A percentile compares a stretch with the other conserved stretches of the same genome.
Evolutionary conservation across 495 filamentous ascomycete species (phyloP).

Genomic region (Platismatia glauca): DNA sequence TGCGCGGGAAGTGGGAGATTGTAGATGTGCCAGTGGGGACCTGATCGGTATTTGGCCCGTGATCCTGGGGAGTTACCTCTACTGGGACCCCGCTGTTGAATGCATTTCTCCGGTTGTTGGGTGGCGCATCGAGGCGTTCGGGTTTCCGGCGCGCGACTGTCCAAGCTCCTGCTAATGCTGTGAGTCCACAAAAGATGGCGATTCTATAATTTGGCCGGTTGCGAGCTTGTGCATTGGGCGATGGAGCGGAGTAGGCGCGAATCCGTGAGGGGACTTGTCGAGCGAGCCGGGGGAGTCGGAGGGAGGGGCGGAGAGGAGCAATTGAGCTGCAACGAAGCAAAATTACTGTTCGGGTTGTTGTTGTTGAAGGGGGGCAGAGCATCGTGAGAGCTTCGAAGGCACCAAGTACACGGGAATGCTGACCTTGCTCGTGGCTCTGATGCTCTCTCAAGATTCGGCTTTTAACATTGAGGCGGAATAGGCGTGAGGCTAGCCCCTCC

Average conservation of each 20-base stretch:
- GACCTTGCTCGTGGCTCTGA: not conserved
- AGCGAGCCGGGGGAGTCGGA: not conserved
- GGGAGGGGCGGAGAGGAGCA: not conserved
- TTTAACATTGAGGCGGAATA: not conserved
- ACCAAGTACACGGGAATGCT: not conserved
- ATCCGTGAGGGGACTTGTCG: constrained; percentile 9
- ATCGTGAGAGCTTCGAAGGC: not conserved
- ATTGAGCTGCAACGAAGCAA: not conserved
- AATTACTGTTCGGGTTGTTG: not conserved
- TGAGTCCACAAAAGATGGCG: constrained; percentile 5
- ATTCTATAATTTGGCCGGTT: constrained; percentile 6
- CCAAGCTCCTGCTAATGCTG: constrained; percentile 6
- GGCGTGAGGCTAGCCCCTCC: not conserved
- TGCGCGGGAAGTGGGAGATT: constrained; percentile 71
- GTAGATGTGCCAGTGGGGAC: constrained; percentile 75
- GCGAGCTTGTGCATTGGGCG: not conserved
- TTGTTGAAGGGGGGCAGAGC: not conserved
- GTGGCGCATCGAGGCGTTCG: constrained; percentile 17
- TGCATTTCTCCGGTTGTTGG: constrained; percentile 5
- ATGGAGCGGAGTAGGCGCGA: not conserved
- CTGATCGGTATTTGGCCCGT: constrained; percentile 54
- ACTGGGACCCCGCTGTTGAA: constrained; percentile 11
- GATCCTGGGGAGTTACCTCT: constrained; percentile 15
- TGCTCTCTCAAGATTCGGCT: not conserved
- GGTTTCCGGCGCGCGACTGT: constrained; percentile 1